Evolutionary conservation across 768 basidiomycete species (phyloP).

Genomic region (Trametes sanguinea): DNA sequence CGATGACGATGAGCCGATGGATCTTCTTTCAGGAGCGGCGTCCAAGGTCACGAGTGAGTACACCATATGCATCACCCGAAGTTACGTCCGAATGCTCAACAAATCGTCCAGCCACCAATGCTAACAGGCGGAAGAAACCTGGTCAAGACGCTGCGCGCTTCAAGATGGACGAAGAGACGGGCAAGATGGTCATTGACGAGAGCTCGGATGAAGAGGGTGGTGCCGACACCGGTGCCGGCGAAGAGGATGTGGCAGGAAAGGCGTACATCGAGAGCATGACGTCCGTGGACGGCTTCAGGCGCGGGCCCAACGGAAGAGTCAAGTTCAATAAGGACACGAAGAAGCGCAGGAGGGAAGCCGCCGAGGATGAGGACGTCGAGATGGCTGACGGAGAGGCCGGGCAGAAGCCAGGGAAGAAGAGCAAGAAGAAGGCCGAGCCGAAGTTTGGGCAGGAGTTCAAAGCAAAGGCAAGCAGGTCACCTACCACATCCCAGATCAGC

Average conservation of each 20-base stretch:
- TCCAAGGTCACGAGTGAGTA: constrained; percentile 69
- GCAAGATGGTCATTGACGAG: constrained; percentile 75
- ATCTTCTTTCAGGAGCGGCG: constrained; percentile 81
- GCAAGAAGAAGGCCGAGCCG: constrained; percentile 53
- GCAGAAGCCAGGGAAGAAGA: constrained; percentile 44
- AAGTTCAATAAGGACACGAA: constrained; percentile 98
- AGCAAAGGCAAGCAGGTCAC: constrained; percentile 71
- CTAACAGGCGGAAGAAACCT: constrained; percentile 65
- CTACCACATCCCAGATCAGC: neutral
- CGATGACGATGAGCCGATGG: constrained; percentile 94
- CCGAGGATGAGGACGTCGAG: constrained; percentile 61
- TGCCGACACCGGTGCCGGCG: constrained; percentile 41
- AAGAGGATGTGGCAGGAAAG: constrained; percentile 60
- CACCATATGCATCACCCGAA: neutral
- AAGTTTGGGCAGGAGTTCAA: constrained; percentile 88
- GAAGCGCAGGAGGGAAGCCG: constrained; percentile 75
- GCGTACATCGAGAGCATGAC: constrained; percentile 85
- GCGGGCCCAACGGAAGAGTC: constrained; percentile 79
- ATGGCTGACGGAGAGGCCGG: constrained; percentile 69
- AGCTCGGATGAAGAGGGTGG: constrained; percentile 46
- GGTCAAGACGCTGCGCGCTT: constrained; percentile 86
- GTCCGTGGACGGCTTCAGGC: constrained; percentile 87
- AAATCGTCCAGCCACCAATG: constrained; percentile 35
- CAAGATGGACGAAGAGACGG: constrained; percentile 82
- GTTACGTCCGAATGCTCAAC: neutral